These are phyloP conservation scores for Garcia nutans DNA, from an alignment of 345 rosid genomes.

Conservation along the genomic window DNA sequence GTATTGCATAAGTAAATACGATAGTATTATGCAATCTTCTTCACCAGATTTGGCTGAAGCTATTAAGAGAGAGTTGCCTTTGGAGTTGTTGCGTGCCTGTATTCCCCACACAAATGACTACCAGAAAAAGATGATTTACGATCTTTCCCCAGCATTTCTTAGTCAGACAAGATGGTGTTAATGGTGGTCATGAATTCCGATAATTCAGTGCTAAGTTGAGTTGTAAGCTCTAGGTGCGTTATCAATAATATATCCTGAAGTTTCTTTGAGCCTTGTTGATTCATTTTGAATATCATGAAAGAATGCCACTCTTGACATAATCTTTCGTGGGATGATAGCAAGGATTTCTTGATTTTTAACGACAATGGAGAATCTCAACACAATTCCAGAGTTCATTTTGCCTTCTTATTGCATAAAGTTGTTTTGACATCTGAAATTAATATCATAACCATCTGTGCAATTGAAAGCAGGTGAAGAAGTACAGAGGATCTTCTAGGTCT, in stretches of 20 bases:
- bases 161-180: constrained; percentile 34
- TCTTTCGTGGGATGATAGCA: not conserved
- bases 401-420: too few species aligned
- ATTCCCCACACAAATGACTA: constrained; percentile 78
- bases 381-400: too few species aligned
- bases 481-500: too few species aligned
- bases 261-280: not conserved
- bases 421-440: too few species aligned
- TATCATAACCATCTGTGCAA: too few species aligned
- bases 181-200: constrained; percentile 22
- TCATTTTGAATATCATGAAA: not conserved
- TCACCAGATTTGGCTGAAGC: constrained; percentile 64
- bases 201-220: not conserved
- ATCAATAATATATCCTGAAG: not conserved
- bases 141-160: constrained; percentile 75
- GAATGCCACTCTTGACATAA: not conserved
- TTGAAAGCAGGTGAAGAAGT: too few species aligned
- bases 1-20: constrained; percentile 74
- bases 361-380: not conserved
- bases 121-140: constrained; percentile 75
- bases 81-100: constrained; percentile 78
- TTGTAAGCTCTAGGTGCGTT: not conserved
- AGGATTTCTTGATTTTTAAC: not conserved
- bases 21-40: constrained; percentile 66
- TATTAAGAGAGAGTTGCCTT: constrained; percentile 76